These are phyloP conservation scores for Murraya paniculata DNA, from an alignment of 345 rosid species.

Conservation along the genomic window DNA sequence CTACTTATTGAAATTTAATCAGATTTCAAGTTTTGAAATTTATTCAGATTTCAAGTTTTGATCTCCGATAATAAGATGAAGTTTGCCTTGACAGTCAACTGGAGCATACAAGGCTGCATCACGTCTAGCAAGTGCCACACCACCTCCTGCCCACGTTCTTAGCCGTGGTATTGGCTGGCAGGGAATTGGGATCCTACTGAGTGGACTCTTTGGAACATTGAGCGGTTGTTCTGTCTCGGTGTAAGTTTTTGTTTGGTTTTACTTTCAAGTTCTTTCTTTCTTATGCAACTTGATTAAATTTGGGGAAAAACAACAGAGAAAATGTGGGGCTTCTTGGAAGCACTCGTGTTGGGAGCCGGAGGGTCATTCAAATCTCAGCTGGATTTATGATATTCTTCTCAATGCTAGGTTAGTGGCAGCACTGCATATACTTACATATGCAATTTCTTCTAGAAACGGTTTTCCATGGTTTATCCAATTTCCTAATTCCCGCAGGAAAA, in stretches of 20 bases:
- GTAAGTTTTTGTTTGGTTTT: constrained; percentile 43
- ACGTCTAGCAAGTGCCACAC: constrained; percentile 95
- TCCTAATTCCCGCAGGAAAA: constrained; percentile 54
- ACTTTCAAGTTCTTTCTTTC: constrained; percentile 6
- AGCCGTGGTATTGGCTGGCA: constrained; percentile 99
- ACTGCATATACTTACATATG: background rate
- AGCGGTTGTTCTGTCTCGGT: constrained; percentile 79
- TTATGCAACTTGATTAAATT: constrained; percentile 11
- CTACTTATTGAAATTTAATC: background rate
- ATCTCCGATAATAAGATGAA: constrained; percentile 1
- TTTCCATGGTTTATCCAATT: background rate
- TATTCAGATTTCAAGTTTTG: too few relatives aligned
- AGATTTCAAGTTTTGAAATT: background rate
- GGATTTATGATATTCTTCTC: constrained; percentile 99
- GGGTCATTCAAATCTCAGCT: constrained; percentile 93
- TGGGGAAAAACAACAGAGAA: constrained; percentile 53
- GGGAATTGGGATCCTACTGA: constrained; percentile 87
- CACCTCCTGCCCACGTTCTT: constrained; percentile 97
- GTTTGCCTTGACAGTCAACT: constrained; percentile 56
- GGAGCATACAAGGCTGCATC: constrained; percentile 98
- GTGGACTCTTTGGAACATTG: constrained; percentile 85
- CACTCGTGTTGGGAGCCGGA: constrained; percentile 95
- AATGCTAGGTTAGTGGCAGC: constrained; percentile 56
- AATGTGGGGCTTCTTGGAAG: constrained; percentile 95
- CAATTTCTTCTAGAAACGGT: background rate